Evolutionary conservation across 2,329 filamentous ascomycete genomes (phyloP), one percentile per base, ranked within the genome.

Genomic region (Hymenoscyphus salicellus): DNA sequence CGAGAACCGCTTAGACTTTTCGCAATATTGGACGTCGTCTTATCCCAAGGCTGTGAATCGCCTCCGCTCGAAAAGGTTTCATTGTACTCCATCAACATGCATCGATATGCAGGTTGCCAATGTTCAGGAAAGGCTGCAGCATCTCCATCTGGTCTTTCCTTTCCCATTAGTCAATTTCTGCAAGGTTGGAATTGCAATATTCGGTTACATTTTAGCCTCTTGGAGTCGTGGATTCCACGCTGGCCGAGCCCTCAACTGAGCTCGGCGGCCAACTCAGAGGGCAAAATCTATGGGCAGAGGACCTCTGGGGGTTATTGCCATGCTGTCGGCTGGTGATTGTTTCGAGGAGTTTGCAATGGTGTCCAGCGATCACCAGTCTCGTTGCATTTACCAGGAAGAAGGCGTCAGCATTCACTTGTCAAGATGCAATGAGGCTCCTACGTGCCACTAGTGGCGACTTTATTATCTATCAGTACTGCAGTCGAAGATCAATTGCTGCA

Each of bases 41-140:
- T 26, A 52, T 52, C 46, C 36, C 36, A 38, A 38, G 36, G 36
- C 36, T 14, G 23, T 26, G 46, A 52, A 52, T 52, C 20, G 46
- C 20, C 23, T 52, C 46, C 23, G 46, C 46, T 26, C 36, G 14
- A 38, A 30, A 17, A 38, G 36, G 36, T 17, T 11, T 38, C 46
- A 14, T 14, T 26, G 20, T 52, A 23, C 46, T 52, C 20, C 46
- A 16, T 26, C 11, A 23, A 52, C 10, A 52, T 52, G 46, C 46
- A 52, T 52, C 46, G 46, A 49, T 49, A 52, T 52, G 46, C 46
- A 14, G 46, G 20, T 52, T 52, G n/a, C 46, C 46, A 52, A 14
- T 23, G 20, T 38, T 38, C 11, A 38, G 32, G 32, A 38, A 38
- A 38, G 36, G 36, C 36, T 52, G 20, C 46, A 23, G 20, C 23